Base-by-base conservation (phyloP, 2,329 filamentous ascomycete species). In the Juglanconis sp. region DNA sequence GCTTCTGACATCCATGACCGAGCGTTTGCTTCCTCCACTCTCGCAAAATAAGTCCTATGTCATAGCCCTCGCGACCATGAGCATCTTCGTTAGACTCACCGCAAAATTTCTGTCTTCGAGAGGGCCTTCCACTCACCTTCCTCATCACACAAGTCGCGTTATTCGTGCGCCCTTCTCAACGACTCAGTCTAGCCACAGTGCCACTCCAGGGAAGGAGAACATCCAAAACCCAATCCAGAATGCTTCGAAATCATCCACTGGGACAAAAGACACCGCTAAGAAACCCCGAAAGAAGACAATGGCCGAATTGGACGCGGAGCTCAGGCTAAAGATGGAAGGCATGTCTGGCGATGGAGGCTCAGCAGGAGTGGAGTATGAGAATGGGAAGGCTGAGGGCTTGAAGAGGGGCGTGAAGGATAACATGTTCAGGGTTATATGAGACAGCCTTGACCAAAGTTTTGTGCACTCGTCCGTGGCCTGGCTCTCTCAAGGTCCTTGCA, bases 351-450 rank as follows among this genome's bases (percentile, higher is more conserved):
- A 87, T 47, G 89, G 89, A 4, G 89, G 90, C 8, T 83, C 82
- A 32, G 79, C 88, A 3, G 90, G 89, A 1, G 76, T 93, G 4
- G 89, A 92, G 71, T 88, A 90, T 62, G 90, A 93, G 71, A 82
- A 91, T 66, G 90, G 90, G 0, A 82, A 87, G 70, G 85, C 90
- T 0, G 85, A 85, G 5, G 79, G 87, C 0, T 87, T 93, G 81
- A 92, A 91, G 74, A 78, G 89, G 53, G 82, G 87, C 40, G 90
- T 93, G 10, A 87, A 82, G 70, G 84, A 87, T 56, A 92, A 92
- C 67, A 92, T 92, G 88, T 92, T 92, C 70, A 78, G 88, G 15
- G 83, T 88, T 62, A 90, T 91, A 24, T 86, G 67, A 72, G 15
- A 4, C 5, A 47, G n/a, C 17, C n/a, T 17, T 24, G 24, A 24